Evolutionary conservation across 2,329 filamentous ascomycete genomes (phyloP), one percentile per base, ranked within the genome.

Genomic region (Pestalotiopsis sp.): DNA sequence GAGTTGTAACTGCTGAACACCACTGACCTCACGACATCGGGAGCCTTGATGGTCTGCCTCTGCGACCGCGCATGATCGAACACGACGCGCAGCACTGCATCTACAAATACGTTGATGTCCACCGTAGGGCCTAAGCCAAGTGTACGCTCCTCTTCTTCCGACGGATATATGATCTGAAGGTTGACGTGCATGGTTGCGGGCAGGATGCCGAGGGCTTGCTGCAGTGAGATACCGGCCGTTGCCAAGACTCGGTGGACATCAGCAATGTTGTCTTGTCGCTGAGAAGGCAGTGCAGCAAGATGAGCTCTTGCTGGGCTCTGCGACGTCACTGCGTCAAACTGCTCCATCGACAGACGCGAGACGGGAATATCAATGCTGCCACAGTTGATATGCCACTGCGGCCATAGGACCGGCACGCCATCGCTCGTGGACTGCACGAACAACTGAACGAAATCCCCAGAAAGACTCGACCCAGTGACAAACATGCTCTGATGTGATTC

Each of bases 1-100:
- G 93, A 86, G 77, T 97, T 98, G 80, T 95, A 97, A 25, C 94
- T 97, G 75, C 93, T 97, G 79, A 99, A 98, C 12, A 98, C 93
- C 65, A 99, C 91, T 13, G 93, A 97, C 55, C 95, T 87, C 73
- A 96, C 91, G 17, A 91, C 89, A 67, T 93, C 90, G 9, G 93
- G 90, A 1, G 89, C 90, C 71, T 84, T 82, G 69, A 90, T 86
- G 52, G 79, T 93, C 71, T 75, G 88, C 74, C 88, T 82, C 76
- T 90, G 88, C 1, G 83, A 83, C 59, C 95, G 89, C 2, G 95
- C 95, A 79, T 98, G 95, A 73, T 97, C 92, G 76, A 99, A 99
- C 0, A 98, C 94, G 23, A 94, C 90, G 2, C 87, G 90, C 66
- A 99, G 85, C 31, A 98, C 91, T 1, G 90, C 87, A 78, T 99